Conservation (phyloP, 2,329 filamentous ascomycete genomes). For the Verticillium klebahnii region DNA sequence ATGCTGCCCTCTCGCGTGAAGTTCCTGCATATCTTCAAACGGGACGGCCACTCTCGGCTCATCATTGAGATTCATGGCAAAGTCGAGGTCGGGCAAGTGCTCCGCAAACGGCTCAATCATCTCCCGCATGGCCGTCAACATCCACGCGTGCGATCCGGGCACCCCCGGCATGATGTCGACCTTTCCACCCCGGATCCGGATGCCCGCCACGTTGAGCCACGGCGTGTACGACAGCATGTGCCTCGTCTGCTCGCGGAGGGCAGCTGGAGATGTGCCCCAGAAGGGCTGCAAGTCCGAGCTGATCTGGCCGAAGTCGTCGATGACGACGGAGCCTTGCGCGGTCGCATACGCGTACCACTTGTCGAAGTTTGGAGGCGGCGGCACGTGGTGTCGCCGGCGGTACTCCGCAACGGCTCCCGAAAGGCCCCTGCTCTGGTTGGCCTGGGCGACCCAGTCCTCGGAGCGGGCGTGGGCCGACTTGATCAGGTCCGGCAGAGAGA, state of each 20-base stretch:
- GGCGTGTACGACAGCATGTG: constrained; percentile 30
- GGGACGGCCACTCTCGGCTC: constrained; percentile 69
- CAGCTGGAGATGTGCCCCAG: constrained; percentile 65
- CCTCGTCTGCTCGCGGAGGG: constrained; percentile 57
- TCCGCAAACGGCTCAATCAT: constrained; percentile 70
- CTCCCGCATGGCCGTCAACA: constrained; percentile 34
- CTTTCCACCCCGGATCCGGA: constrained; percentile 59
- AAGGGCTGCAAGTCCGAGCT: constrained; percentile 72
- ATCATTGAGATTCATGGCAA: constrained; percentile 77
- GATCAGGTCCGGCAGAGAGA: constrained; percentile 30
- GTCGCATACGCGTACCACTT: constrained; percentile 79
- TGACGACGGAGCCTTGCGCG: constrained; percentile 61
- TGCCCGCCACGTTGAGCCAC: constrained; percentile 58
- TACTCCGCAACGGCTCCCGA: constrained; percentile 44
- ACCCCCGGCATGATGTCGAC: constrained; percentile 35
- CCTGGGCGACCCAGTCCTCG: constrained; percentile 44
- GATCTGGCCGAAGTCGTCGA: constrained; percentile 80
- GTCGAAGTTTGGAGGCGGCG: constrained; percentile 78
- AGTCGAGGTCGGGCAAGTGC: constrained; percentile 75
- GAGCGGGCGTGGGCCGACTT: constrained; percentile 41
- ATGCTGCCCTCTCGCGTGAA: background rate
- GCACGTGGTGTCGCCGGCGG: constrained; percentile 50
- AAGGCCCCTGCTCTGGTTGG: constrained; percentile 40
- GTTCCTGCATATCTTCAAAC: constrained; percentile 52
- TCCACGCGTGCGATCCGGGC: constrained; percentile 27